Base-by-base conservation (phyloP, 768 basidiomycete species). In the Boletus edulis region DNA sequence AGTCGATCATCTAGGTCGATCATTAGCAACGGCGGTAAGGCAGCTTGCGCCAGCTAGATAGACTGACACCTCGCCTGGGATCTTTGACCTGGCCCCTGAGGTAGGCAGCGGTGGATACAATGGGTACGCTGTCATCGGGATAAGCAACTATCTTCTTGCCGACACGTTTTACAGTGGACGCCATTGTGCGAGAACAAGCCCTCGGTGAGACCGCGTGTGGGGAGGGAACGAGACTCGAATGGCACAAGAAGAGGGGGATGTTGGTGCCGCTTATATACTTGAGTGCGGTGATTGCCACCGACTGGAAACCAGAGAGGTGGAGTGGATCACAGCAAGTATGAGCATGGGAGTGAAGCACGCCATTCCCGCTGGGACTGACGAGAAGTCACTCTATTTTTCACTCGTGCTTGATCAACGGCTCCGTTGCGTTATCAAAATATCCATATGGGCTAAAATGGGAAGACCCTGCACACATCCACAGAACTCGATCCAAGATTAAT, bases 81-180 rank as follows among this genome's bases (percentile, higher is more conserved):
- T 83, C 68, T 7, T 57, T 56, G 31, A 74, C 60, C 45, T 76
- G 71, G 20, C 67, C 62, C 11, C 63, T 62, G 41, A 85, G 46
- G 74, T 81, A 92, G 47, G 86, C 79, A 9, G 72, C 70, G 39
- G 77, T 73, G n/a, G 86, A 80, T 44, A 90, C 74, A 41, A 85
- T 73, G 22, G 86, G 81, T 7, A 85, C 79, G 11, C 69, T 65
- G 9, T 83, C 73, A 51, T 89, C 85, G 9, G 86, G 83, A 61
- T 86, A 77, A 8, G 72, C 81, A 44, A 91, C 76, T 41, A 83
- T 57, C 45, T 75, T 77, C 71, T 89, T 89, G 29, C 78, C 81
- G 39, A 79, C 57, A 27, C 72, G 75, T 67, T 81, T 84, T 20
- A 72, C 74, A 29, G 74, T 50, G 48, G 61, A 59, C 38, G 70